Conservation (phyloP, 306 rosid species). For the Sicyos baderoa region DNA sequence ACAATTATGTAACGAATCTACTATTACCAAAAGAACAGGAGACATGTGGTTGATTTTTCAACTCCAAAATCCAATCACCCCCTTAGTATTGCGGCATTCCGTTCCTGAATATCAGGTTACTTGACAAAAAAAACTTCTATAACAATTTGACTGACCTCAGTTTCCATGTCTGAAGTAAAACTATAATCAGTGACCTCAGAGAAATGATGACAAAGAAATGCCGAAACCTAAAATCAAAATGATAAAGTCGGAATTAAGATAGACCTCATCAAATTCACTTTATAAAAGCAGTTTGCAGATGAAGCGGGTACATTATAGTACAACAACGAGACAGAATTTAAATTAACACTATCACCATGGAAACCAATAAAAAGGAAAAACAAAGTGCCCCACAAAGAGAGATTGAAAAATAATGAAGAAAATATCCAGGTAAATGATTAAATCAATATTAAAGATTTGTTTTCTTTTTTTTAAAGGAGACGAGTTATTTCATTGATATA, state of each 20-base stretch:
- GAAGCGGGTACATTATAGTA: background rate
- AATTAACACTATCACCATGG: background rate
- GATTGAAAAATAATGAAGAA: background rate
- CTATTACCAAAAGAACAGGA: background rate
- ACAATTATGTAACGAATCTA: background rate
- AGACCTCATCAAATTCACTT: conserved; percentile 13
- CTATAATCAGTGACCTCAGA: conserved; percentile 90
- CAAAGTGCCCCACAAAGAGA: background rate
- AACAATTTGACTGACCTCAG: conserved; percentile 52
- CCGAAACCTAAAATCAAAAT: conserved; percentile 65
- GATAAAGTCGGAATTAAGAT: conserved; percentile 15
- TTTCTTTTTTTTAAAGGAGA: too few species aligned
- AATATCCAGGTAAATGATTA: background rate
- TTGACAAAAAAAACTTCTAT: background rate
- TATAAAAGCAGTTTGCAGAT: background rate
- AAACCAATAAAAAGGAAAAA: background rate
- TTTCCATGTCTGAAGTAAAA: conserved; percentile 98
- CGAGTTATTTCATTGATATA: too few species aligned
- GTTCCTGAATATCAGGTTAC: background rate
- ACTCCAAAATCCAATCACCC: too few species aligned
- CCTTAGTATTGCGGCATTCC: background rate
- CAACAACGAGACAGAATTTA: background rate
- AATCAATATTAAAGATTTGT: background rate
- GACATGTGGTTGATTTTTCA: too few species aligned
- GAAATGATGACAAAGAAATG: conserved; percentile 83